Evolutionary conservation across 495 filamentous ascomycete genomes (phyloP).

Genomic region (Filosporella fistucella): DNA sequence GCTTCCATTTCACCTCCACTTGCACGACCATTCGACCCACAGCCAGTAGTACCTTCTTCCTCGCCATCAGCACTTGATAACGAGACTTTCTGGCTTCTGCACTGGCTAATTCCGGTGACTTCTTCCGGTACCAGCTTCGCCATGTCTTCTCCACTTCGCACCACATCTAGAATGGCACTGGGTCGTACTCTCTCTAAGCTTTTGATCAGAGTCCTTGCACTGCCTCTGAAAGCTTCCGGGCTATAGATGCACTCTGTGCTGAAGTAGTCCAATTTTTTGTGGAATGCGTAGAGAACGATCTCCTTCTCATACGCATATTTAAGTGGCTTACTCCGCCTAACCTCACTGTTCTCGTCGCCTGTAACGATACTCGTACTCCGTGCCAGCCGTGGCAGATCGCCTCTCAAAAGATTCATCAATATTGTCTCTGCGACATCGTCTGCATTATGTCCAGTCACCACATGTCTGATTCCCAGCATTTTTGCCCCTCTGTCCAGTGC

Average conservation of each 20-base stretch:
- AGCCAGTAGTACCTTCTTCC: conserved; percentile 65
- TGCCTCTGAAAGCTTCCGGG: conserved; percentile 95
- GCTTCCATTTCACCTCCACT: conserved; percentile 85
- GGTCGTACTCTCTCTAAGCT: conserved; percentile 89
- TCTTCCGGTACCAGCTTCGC: conserved; percentile 73
- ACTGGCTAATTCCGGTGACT: conserved; percentile 26
- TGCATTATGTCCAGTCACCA: conserved; percentile 96
- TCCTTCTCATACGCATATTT: conserved; percentile 99
- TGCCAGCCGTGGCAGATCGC: conserved; percentile 82
- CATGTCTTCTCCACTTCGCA: conserved; percentile 95
- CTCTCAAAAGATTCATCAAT: conserved; percentile 92
- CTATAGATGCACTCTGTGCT: conserved; percentile 98
- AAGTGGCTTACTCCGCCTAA: conserved; percentile 89
- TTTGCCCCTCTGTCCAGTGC: conserved; percentile 90
- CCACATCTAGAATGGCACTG: conserved; percentile 91
- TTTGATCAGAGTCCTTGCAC: conserved; percentile 88
- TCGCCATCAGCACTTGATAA: conserved; percentile 33
- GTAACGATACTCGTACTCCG: conserved; percentile 93
- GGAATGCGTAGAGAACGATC: conserved; percentile 94
- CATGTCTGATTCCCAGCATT: conserved; percentile 82
- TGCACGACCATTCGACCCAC: conserved; percentile 69
- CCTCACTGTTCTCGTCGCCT: conserved; percentile 63
- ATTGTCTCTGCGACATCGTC: conserved; percentile 99
- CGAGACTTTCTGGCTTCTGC: conserved; percentile 28
- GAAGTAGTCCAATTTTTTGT: conserved; percentile 96